Percentiles rank a stretch among this genome's conserved stretches.
Evolutionary conservation across 139 green algal species (phyloP).

Genomic region (Yamagishiella unicocca): DNA sequence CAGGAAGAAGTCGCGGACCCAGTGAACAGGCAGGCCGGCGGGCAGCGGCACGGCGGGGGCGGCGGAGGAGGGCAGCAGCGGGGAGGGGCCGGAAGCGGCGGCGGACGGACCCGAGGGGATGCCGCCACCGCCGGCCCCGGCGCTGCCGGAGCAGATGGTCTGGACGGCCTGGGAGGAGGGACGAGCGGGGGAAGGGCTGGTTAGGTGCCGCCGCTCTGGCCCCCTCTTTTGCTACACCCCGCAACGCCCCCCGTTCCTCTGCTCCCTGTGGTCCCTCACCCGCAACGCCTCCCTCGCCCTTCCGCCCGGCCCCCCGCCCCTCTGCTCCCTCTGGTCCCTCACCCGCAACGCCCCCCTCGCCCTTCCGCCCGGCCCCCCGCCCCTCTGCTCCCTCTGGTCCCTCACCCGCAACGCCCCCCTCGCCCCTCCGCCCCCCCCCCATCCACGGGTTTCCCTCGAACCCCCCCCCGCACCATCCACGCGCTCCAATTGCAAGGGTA

Average conservation of each 20-base stretch:
- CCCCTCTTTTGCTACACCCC: too few species aligned
- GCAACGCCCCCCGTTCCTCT: too few species aligned
- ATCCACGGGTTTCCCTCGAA: not conserved
- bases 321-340: too few species aligned
- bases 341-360: not conserved
- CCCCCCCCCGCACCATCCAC: constrained; percentile 90
- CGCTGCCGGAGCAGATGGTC: constrained; percentile 17
- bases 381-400: too few species aligned
- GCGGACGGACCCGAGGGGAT: too few species aligned
- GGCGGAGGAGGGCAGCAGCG: not conserved
- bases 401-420: not conserved
- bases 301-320: too few species aligned
- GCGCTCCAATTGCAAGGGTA: constrained; percentile 95
- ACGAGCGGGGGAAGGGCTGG: not conserved
- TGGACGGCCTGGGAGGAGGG: constrained; percentile 32
- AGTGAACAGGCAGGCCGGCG: constrained; percentile 77
- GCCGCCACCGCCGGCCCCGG: not conserved
- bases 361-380: not conserved
- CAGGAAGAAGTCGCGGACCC: constrained; percentile 85
- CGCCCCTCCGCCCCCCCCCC: not conserved
- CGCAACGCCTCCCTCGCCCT: not conserved
- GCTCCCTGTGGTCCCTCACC: too few species aligned
- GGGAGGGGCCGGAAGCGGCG: not conserved
- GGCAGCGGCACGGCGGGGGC: constrained; percentile 7
- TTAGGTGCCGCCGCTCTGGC: not conserved